Evolutionary conservation across 2,329 filamentous ascomycete species (phyloP), one percentile per base, ranked within the genome.

Genomic region (Tolypocladium endophyticum): DNA sequence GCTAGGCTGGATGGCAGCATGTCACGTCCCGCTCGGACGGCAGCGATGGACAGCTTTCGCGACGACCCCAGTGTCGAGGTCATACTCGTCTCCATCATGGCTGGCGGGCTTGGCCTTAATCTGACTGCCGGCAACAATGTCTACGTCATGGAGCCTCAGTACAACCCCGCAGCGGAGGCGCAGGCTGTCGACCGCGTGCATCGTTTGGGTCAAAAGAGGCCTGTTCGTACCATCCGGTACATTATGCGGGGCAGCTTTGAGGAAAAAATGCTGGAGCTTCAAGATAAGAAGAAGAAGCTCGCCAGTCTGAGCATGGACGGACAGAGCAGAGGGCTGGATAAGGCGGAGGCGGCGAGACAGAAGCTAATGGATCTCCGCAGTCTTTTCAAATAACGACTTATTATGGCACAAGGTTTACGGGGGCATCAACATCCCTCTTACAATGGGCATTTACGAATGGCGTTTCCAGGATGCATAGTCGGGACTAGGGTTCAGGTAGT

Each of bases 71-170:
- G 72, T 1, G 82, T 96, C 41, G 86, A 86, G 38, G 87, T 96
- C 58, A 92, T 97, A 57, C 83, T 97, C 12, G 91, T 96, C 18
- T 96, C 91, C 12, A 95, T 97, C 73, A 91, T 87, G 69, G 93
- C 93, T 0, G 94, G 93, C 64, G 93, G 94, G 23, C 83, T 97
- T 20, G 93, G 93, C 18, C 85, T 97, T 45, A 97, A 97, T 70
- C 78, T 97, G 59, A 97, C 92, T 0, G 81, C 89, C 0, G 93
- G 88, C 38, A 94, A 87, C 70, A 88, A 84, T 59, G 93, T 95
- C 18, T 97, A 94, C 71, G 89, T 97, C 67, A 97, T 99, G 93
- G 94, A 99, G 72, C 94, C 94, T 6, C 92, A 97, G 70, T 99
- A 93, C 77, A 99, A 99, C 69, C 94, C 94, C 0, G 92, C 92